Percentiles rank a stretch among this genome's conserved stretches.
These are phyloP conservation scores for Backusella macrospora DNA, from an alignment of 192 early-diverging fungal genomes.

Conservation along the genomic window DNA sequence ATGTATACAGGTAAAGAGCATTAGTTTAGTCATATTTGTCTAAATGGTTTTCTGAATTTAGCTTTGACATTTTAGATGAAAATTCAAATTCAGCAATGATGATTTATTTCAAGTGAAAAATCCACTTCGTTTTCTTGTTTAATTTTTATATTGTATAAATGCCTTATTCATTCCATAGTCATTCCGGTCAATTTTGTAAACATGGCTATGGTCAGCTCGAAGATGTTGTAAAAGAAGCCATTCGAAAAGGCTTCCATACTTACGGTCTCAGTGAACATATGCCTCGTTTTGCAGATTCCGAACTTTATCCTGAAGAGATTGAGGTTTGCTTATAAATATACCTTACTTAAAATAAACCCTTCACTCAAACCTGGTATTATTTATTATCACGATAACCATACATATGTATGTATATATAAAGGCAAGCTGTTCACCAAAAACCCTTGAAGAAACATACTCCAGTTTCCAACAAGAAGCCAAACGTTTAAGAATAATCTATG, in stretches of 20 bases:
- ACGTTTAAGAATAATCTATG: conserved; percentile 69
- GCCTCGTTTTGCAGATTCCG: conserved; percentile 70
- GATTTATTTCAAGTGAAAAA: no score
- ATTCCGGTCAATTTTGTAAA: conserved; percentile 94
- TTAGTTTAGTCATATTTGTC: no score
- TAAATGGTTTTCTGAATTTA: no score
- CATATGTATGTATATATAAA: conserved; percentile 31
- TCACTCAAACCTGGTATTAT: not conserved
- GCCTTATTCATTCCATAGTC: conserved; percentile 88
- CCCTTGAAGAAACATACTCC: conserved; percentile 63
- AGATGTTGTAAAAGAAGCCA: conserved; percentile 77
- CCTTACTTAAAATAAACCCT: no score
- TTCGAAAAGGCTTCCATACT: conserved; percentile 66
- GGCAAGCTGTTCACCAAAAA: conserved; percentile 64
- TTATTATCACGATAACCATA: not conserved
- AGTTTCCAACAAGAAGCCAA: conserved; percentile 76
- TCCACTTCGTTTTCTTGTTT: no score
- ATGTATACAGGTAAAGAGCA: no score
- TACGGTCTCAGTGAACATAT: conserved; percentile 94
- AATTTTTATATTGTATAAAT: conserved; percentile 40
- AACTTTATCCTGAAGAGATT: conserved; percentile 94
- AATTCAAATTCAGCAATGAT: no score
- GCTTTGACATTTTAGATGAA: no score
- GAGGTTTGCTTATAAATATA: conserved; percentile 21
- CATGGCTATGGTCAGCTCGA: conserved; percentile 90